Percentiles rank a stretch among this genome's conserved stretches.
Conservation (phyloP, 2,329 filamentous ascomycete genomes). For the Penicillium sp. region DNA sequence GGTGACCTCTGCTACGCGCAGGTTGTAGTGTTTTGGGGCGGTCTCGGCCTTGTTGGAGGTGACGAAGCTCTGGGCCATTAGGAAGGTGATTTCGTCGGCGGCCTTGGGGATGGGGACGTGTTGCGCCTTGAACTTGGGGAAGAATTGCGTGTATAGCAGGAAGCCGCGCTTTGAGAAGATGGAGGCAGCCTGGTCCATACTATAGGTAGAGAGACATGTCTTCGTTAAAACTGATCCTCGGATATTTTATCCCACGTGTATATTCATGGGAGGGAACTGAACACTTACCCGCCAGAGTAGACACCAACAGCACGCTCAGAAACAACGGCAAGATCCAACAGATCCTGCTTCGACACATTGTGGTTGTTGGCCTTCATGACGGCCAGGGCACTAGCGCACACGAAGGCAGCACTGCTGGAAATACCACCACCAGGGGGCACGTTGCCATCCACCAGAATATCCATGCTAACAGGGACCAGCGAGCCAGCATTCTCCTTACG, state of each 20-base stretch:
- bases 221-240: slow-evolving; percentile 7
- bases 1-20: slow-evolving; percentile 93
- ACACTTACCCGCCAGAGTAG: slow-evolving; percentile 84
- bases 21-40: slow-evolving; percentile 92
- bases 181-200: slow-evolving; percentile 97
- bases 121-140: slow-evolving; percentile 74
- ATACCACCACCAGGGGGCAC: slow-evolving; percentile 92
- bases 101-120: slow-evolving; percentile 84
- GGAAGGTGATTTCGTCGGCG: slow-evolving; percentile 81
- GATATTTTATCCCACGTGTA: not conserved
- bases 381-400: slow-evolving; percentile 86
- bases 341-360: slow-evolving; percentile 84
- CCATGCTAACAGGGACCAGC: slow-evolving; percentile 77
- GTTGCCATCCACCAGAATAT: slow-evolving; percentile 87
- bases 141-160: slow-evolving; percentile 89
- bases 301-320: slow-evolving; percentile 94
- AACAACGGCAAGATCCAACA: slow-evolving; percentile 91
- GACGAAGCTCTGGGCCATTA: slow-evolving; percentile 94
- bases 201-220: slow-evolving; percentile 40
- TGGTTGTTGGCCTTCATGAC: slow-evolving; percentile 86
- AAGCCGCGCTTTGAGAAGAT: slow-evolving; percentile 88
- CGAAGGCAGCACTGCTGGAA: slow-evolving; percentile 92
- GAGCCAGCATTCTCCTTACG: slow-evolving; percentile 65
- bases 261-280: not conserved
- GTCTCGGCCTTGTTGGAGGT: slow-evolving; percentile 94